Evolutionary conservation across 1,284 basidiomycete species (phyloP).

Genomic region (Schizopora paradoxa): DNA sequence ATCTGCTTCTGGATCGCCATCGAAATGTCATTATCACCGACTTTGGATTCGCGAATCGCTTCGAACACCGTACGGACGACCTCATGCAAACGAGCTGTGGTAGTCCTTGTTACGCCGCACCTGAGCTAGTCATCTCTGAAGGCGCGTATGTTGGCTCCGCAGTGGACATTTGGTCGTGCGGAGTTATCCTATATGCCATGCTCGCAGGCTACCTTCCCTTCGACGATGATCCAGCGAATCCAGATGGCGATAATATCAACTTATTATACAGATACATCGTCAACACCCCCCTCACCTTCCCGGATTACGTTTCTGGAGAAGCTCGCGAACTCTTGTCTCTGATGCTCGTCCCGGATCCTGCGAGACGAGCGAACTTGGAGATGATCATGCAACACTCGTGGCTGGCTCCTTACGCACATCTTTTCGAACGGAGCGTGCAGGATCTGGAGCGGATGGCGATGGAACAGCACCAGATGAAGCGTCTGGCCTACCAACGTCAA

Average conservation of each 20-base stretch:
- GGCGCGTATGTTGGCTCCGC: constrained; percentile 98
- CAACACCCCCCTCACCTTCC: constrained; percentile 91
- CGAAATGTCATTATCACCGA: constrained; percentile 99
- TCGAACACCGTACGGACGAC: constrained; percentile 87
- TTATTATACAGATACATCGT: constrained; percentile 99
- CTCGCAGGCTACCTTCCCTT: constrained; percentile 99
- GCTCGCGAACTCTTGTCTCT: constrained; percentile 70
- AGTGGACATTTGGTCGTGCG: constrained; percentile 99
- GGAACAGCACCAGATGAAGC: constrained; percentile 81
- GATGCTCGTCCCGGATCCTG: constrained; percentile 86
- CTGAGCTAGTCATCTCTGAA: constrained; percentile 98
- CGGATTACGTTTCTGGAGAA: constrained; percentile 82
- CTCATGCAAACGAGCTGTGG: constrained; percentile 99
- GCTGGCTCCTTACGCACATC: constrained; percentile 61
- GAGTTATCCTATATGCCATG: constrained; percentile 99
- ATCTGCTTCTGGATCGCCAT: constrained; percentile 93
- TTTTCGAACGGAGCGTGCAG: constrained; percentile 69
- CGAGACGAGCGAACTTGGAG: constrained; percentile 66
- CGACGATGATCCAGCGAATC: constrained; percentile 98
- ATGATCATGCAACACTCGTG: constrained; percentile 82
- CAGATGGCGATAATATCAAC: constrained; percentile 99
- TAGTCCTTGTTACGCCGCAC: constrained; percentile 96
- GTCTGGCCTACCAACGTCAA: constrained; percentile 73
- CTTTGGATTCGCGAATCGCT: constrained; percentile 98
- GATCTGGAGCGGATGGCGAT: constrained; percentile 79